Base-by-base conservation (phyloP, 768 basidiomycete species). In the Coprinopsis marcescibilis region DNA sequence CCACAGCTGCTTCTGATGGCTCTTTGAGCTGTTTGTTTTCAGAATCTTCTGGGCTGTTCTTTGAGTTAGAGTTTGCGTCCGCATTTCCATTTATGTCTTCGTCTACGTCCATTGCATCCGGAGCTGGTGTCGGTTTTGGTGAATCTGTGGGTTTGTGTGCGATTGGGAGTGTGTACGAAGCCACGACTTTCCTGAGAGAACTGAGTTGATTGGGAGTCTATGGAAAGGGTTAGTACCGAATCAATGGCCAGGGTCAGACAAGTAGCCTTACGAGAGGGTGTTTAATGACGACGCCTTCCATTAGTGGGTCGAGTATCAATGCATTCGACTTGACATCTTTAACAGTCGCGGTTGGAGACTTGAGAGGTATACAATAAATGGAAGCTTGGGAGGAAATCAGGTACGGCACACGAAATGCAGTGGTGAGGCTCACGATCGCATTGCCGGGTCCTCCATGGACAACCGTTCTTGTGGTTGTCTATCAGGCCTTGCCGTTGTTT, bases 391-490 rank as follows among this genome's bases (percentile, higher is more conserved):
- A 33, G 15, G 17, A 6, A 8, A 50, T 32, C 54, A 23, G 20
- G 19, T 17, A 10, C 7, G 27, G 12, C 7, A 11, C 25, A 34
- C 12, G 23, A 23, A 52, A 12, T 43, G 5, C 30, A 48, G 13
- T 13, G 2, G 50, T 24, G 43, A 27, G 34, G 61, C 79, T 51
- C 56, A 91, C 89, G 66, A 61, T 89, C 85, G 54, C 89, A 90
- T 59, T 91, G 89, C 46, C 78, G 76, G 41, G 73, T 69, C 60
- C 78, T 86, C 89, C 89, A 92, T 2, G 89, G 89, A 57, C 89
- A 92, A 0, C 85, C 85, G 36, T 80, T 72, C 61, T 89, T 89
- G 60, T 92, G 89, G 57, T 75, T 73, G 3, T 77, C 75, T 1
- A 89, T 77, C 3, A 92, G 65, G 34, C 77, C 77, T 3, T 57